Base-by-base conservation (phyloP, 1,284 basidiomycete species). In the Bondarzewia mesenterica region DNA sequence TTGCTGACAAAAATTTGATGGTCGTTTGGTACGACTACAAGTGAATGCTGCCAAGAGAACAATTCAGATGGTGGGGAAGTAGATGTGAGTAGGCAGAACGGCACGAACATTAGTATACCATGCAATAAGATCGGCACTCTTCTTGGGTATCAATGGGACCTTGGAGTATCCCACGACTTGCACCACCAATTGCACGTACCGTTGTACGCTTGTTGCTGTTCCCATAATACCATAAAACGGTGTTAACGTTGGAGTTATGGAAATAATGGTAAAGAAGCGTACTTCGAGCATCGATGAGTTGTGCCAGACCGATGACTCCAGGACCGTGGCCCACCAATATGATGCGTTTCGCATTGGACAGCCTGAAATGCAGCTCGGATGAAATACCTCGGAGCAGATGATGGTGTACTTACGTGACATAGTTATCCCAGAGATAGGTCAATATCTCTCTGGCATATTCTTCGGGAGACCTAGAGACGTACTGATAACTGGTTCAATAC, bases 341-440 rank as follows among this genome's bases (percentile, higher is more conserved):
- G 15, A 98, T 74, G 25, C 80, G 75, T 41, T 78, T 72, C 4
- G 85, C 85, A 36, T 73, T 72, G 3, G 83, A 85, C 50, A 93
- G 68, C 53, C 89, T 93, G 54, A 5, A 16, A 8, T 4, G n/a
- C 10, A 18, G n/a, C 21, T 5, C 32, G 8, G 32, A 8, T n/a
- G n/a, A 5, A 40, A 10, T 18, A 16, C 4, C 38, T 22, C 8
- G 20, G 8, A 40, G 23, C 48, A 32, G 39, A 15, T 42, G 20
- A 38, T 4, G 22, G 39, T 53, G 8, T 18, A 40, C 57, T 21
- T 48, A 93, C 91, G 89, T 79, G 48, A 96, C 74, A 56, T 93
- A 92, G 62, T 97, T 95, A 66, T 98, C 94, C 95, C 95, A 99
- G 3, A 98, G 63, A 60, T 95, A 95, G 6, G 75, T 72, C 51